Percentiles rank a stretch among this genome's conserved stretches.
Evolutionary conservation across 1,139 yeast genomes (phyloP).

Genomic region (Candida frijolesensis): DNA sequence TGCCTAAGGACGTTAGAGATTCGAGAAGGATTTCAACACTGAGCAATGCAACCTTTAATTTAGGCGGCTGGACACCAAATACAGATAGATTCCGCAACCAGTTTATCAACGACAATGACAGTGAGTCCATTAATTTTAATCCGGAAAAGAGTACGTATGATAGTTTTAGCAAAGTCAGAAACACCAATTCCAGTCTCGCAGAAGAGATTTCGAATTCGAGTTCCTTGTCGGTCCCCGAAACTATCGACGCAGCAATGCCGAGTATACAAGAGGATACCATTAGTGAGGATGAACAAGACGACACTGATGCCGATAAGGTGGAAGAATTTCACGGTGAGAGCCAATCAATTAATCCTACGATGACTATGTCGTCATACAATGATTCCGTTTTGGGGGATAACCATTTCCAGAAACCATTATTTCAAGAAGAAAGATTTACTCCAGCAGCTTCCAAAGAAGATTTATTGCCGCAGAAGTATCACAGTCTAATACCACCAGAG

Average conservation of each 20-base stretch:
- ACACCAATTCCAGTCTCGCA: constrained; percentile 22
- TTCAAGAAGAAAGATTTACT: constrained; percentile 35
- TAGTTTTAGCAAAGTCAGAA: constrained; percentile 36
- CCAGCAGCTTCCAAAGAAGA: constrained; percentile 27
- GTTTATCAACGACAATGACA: constrained; percentile 50
- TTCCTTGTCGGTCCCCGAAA: constrained; percentile 35
- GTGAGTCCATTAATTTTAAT: constrained; percentile 41
- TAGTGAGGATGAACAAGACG: constrained; percentile 24
- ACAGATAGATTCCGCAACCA: constrained; percentile 52
- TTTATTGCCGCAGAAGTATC: constrained; percentile 19
- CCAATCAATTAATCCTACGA: constrained; percentile 7
- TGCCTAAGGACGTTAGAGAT: constrained; percentile 9
- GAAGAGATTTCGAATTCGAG: constrained; percentile 27
- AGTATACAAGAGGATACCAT: constrained; percentile 38
- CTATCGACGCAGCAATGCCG: constrained; percentile 44
- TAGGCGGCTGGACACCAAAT: constrained; percentile 58
- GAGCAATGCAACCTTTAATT: constrained; percentile 42
- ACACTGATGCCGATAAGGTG: constrained; percentile 4
- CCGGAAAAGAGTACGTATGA: constrained; percentile 31
- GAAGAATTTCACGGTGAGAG: constrained; percentile 5
- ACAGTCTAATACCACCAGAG: constrained; percentile 24
- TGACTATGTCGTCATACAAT: constrained; percentile 14
- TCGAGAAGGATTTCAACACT: constrained; percentile 39
- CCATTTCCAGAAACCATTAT: constrained; percentile 23
- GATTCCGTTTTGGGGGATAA: constrained; percentile 38